phyloP scores from a whole-genome alignment of 225 moss, liverwort and hornwort species.

The Straminergon stramineum region DNA sequence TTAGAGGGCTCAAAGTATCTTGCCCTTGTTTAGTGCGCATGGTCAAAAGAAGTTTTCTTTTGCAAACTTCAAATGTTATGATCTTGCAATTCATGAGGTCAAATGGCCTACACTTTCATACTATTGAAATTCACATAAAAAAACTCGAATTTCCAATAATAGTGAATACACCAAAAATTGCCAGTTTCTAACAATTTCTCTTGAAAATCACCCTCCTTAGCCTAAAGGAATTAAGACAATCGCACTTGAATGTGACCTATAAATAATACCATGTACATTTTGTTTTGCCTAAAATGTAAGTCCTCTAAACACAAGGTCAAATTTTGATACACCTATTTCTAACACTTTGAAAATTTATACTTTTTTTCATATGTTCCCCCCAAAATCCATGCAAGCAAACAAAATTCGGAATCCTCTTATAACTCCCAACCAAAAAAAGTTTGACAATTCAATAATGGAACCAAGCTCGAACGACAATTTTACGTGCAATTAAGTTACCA shows the following conservation, averaged over 20 bases:
- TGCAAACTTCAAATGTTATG: neutral
- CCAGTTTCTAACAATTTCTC: rapidly evolving
- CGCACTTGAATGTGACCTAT: neutral
- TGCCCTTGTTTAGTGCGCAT: rapidly evolving
- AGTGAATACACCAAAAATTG: neutral
- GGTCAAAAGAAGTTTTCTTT: neutral
- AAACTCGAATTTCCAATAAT: no score
- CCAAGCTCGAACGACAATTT: neutral
- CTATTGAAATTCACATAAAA: neutral
- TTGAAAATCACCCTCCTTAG: neutral
- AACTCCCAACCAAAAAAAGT: neutral
- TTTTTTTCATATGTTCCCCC: rapidly evolving
- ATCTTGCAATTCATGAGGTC: neutral
- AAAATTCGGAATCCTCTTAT: rapidly evolving
- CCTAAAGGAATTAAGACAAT: neutral
- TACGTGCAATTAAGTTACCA: neutral
- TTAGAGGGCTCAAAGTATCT: neutral
- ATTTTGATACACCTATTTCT: neutral
- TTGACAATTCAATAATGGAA: no score
- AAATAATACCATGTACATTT: no score
- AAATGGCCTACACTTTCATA: rapidly evolving
- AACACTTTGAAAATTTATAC: neutral
- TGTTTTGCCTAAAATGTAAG: neutral
- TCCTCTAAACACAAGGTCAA: neutral
- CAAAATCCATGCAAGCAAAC: neutral